These are phyloP conservation scores for Leishmania mexicana DNA, from an alignment of 208 protist genomes.

Conservation along the genomic window DNA sequence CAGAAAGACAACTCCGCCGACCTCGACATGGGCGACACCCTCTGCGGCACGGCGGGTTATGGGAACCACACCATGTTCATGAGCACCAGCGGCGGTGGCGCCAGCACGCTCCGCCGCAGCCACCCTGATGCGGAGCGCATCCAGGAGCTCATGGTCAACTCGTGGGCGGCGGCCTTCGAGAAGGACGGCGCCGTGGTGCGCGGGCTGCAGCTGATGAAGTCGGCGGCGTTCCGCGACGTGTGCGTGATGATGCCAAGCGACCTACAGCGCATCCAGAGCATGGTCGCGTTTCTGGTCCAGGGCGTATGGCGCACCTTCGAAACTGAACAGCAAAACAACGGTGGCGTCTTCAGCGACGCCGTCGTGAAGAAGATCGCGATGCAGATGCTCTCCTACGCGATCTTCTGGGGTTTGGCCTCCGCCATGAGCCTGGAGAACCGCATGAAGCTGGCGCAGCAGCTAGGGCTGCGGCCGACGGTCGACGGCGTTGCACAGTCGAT, in stretches of 20 bases:
- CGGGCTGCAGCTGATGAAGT: constrained; percentile 69
- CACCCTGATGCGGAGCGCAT: constrained; percentile 75
- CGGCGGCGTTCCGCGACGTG: constrained; percentile 55
- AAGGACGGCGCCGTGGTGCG: constrained; percentile 77
- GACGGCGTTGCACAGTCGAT: constrained; percentile 47
- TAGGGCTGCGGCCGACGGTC: constrained; percentile 46
- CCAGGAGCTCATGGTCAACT: constrained; percentile 83
- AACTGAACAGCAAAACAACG: constrained; percentile 84
- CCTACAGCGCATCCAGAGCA: constrained; percentile 88
- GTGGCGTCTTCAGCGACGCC: constrained; percentile 18
- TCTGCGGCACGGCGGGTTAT: constrained; percentile 13
- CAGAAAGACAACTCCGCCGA: constrained; percentile 4
- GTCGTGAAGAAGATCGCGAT: constrained; percentile 24
- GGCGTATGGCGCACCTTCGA: constrained; percentile 90
- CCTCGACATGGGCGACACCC: constrained; percentile 16
- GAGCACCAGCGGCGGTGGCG: constrained; percentile 8
- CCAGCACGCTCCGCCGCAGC: constrained; percentile 16
- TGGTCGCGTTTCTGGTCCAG: constrained; percentile 93
- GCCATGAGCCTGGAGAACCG: constrained; percentile 63
- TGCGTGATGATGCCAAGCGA: constrained; percentile 96
- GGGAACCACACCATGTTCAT: constrained; percentile 8
- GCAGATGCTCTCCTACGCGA: constrained; percentile 84
- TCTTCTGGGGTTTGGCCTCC: constrained; percentile 97
- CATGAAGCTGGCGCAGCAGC: constrained; percentile 54
- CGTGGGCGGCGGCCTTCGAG: constrained; percentile 86